Conservation (phyloP, 2,329 filamentous ascomycete genomes). For the Xylaria sp. region DNA sequence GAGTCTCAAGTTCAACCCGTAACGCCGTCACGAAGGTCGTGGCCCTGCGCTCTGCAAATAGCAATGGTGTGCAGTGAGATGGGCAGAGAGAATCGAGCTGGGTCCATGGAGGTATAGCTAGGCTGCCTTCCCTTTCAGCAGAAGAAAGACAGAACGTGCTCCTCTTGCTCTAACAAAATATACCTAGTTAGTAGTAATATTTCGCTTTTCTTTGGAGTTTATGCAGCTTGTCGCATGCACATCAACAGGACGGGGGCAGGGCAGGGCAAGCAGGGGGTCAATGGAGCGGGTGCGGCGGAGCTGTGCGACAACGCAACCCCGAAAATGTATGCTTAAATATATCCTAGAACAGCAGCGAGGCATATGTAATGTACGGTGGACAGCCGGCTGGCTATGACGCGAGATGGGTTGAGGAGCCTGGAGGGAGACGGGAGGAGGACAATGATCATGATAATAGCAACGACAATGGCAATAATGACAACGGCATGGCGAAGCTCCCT, state of each 20-base stretch:
- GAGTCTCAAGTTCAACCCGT: slow-evolving; percentile 16
- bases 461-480: slow-evolving; percentile 3
- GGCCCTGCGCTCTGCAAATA: slow-evolving; percentile 18
- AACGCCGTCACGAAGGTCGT: slow-evolving; percentile 5
- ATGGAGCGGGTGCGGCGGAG: slow-evolving; percentile 27
- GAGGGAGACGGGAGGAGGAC: background rate
- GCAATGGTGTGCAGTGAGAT: slow-evolving; percentile 2
- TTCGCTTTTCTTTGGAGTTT: slow-evolving; percentile 38
- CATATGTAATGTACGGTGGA: no score
- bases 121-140: slow-evolving; percentile 1
- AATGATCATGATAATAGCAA: slow-evolving; percentile 7
- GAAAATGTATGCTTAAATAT: background rate
- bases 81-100: slow-evolving; percentile 5
- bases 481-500: slow-evolving; percentile 17
- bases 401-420: background rate
- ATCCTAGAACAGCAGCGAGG: background rate
- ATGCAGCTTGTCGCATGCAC: slow-evolving; percentile 44
- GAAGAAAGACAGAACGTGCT: slow-evolving; percentile 24
- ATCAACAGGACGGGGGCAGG: slow-evolving; percentile 34
- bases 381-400: slow-evolving; percentile 12
- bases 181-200: no score
- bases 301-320: slow-evolving; percentile 28
- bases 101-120: slow-evolving; percentile 11
- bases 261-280: slow-evolving; percentile 32
- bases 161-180: slow-evolving; percentile 23